A percentile compares a stretch with the other conserved stretches of the same genome.
Conservation (phyloP, 768 basidiomycete species). For the Pilatotrama ljubarskyi region DNA sequence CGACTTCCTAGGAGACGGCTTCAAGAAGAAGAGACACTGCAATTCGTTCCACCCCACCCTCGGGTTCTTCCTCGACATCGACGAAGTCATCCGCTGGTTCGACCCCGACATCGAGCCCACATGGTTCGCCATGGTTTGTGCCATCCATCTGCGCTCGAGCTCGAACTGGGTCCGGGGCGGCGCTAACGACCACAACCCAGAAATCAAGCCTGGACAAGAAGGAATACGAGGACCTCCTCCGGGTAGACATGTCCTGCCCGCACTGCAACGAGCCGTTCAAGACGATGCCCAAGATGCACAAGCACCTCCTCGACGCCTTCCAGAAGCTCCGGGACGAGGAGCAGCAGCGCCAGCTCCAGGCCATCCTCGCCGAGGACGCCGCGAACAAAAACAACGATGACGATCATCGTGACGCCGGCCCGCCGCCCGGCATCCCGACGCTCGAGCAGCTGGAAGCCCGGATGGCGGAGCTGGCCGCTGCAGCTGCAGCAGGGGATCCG, state of each 20-base stretch:
- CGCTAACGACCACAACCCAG: slow-evolving; percentile 36
- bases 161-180: background rate
- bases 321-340: slow-evolving; percentile 39
- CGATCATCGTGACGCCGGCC: background rate
- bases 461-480: no score
- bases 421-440: background rate
- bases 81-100: slow-evolving; percentile 82
- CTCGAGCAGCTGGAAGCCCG: no score
- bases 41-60: slow-evolving; percentile 86
- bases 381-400: no score
- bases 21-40: slow-evolving; percentile 91
- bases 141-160: background rate
- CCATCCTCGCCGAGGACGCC: background rate
- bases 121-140: slow-evolving; percentile 52
- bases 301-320: slow-evolving; percentile 50
- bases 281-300: slow-evolving; percentile 74
- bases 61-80: slow-evolving; percentile 80
- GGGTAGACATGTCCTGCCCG: slow-evolving; percentile 69
- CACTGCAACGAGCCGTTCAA: slow-evolving; percentile 61
- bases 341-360: slow-evolving; percentile 37
- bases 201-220: slow-evolving; percentile 51
- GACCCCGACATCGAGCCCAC: slow-evolving; percentile 52
- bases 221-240: slow-evolving; percentile 65
- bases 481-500: no score
- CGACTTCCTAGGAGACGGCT: slow-evolving; percentile 63